Conservation (phyloP, 495 filamentous ascomycete genomes). For the Penicillium coprophilum region DNA sequence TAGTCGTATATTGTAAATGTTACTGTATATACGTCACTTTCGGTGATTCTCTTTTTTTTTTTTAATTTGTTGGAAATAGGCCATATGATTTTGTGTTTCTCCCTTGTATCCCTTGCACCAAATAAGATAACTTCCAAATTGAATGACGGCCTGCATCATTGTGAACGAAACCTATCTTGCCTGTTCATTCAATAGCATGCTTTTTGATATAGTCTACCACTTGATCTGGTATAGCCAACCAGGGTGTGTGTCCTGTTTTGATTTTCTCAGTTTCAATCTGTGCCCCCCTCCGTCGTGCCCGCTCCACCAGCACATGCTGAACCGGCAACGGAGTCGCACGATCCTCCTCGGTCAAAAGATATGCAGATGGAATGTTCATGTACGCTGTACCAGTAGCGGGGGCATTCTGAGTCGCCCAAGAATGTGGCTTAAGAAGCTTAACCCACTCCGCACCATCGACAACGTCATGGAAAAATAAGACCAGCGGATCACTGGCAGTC, state of each 20-base stretch:
- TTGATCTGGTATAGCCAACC: conserved; percentile 29
- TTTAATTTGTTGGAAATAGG: background rate
- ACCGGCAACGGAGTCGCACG: conserved; percentile 35
- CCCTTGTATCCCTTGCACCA: background rate
- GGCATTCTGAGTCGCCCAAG: conserved; percentile 33
- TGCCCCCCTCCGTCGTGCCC: conserved; percentile 29
- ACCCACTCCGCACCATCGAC: conserved; percentile 38
- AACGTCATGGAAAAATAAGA: conserved; percentile 40
- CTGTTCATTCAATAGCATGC: conserved; percentile 17
- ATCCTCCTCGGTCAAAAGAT: conserved; percentile 40
- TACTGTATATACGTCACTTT: background rate
- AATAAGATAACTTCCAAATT: background rate
- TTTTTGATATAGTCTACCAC: conserved; percentile 26
- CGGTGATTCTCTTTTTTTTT: background rate
- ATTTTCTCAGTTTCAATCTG: conserved; percentile 33
- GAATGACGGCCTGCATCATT: background rate
- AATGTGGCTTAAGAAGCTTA: conserved; percentile 31
- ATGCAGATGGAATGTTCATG: conserved; percentile 29
- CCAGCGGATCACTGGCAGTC: conserved; percentile 27
- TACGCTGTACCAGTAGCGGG: conserved; percentile 36
- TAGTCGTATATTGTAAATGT: background rate
- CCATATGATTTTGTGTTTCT: background rate
- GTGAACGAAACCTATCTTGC: background rate
- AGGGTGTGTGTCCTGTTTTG: conserved; percentile 33
- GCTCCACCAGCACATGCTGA: conserved; percentile 43